phyloP scores from a whole-genome alignment of 306 rosid species.

The Arachis stenosperma region DNA sequence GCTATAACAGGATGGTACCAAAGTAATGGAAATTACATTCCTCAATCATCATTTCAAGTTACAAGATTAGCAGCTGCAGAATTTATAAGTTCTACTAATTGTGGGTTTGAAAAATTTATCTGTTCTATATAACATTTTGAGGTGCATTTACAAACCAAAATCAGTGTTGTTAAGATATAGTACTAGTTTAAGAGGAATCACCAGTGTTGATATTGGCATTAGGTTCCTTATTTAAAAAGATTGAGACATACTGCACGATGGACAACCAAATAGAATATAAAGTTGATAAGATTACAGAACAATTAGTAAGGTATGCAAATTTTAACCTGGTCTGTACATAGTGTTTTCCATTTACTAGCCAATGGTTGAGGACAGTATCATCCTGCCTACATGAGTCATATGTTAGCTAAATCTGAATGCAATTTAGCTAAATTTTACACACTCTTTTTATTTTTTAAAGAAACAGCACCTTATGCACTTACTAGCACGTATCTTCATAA shows the following conservation, averaged over 20 bases:
- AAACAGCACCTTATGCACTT: too few species aligned
- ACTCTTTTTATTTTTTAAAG: too few species aligned
- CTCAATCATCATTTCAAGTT: not conserved
- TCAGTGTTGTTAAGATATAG: too few species aligned
- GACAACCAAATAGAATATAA: not conserved
- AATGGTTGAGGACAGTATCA: constrained; percentile 72
- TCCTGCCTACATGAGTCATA: constrained; percentile 54
- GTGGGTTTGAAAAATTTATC: not conserved
- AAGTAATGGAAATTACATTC: not conserved
- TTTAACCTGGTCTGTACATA: constrained; percentile 82
- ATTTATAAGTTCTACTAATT: constrained; percentile 28
- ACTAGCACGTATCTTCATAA: too few species aligned
- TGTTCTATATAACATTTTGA: too few species aligned
- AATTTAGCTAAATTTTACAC: not conserved
- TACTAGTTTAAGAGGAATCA: not conserved
- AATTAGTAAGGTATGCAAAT: not conserved
- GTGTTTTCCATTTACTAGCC: constrained; percentile 91
- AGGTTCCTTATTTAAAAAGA: not conserved
- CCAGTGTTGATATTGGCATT: not conserved
- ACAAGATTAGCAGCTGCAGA: constrained; percentile 2
- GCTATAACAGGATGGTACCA: not conserved
- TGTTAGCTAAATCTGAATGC: not conserved
- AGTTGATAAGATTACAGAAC: not conserved
- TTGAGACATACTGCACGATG: too few species aligned
- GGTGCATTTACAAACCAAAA: too few species aligned